Evolutionary conservation across 257 asterid genomes (phyloP).

Genomic region (Voacanga thouarsii): DNA sequence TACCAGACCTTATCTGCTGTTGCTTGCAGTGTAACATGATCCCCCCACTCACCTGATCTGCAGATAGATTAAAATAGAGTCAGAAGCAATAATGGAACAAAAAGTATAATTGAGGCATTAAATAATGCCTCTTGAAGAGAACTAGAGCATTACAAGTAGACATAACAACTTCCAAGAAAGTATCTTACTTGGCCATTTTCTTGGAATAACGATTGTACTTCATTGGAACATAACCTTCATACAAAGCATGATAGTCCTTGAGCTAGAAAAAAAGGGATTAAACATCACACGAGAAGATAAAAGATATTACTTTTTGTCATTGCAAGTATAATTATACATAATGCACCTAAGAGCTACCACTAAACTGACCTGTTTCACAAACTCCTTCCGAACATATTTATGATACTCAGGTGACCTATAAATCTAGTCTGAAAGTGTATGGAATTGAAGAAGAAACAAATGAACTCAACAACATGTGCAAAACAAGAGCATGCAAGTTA

Average conservation of each 20-base stretch:
- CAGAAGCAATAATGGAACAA: conserved; percentile 1
- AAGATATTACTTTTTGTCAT: background rate
- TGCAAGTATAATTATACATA: background rate
- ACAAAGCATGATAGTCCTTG: conserved; percentile 40
- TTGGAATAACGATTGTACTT: conserved; percentile 58
- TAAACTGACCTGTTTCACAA: conserved; percentile 61
- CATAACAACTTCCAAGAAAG: conserved; percentile 14
- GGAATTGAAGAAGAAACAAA: conserved; percentile 42
- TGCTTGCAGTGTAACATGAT: conserved; percentile 71
- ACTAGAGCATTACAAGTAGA: conserved; percentile 11
- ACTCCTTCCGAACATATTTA: conserved; percentile 64
- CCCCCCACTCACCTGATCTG: conserved; percentile 73
- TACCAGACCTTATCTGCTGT: conserved; percentile 59
- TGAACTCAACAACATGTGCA: conserved; percentile 15
- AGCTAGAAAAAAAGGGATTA: conserved; percentile 42
- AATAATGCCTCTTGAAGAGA: background rate
- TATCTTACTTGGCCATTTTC: conserved; percentile 65
- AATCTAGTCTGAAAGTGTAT: conserved; percentile 72
- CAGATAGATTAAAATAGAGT: conserved; percentile 16
- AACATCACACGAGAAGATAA: conserved; percentile 12
- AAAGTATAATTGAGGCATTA: background rate
- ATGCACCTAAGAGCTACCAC: background rate
- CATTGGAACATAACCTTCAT: conserved; percentile 71
- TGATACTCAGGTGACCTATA: conserved; percentile 65
- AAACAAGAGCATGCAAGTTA: background rate